Base-by-base conservation (phyloP, 1,284 basidiomycete species). In the Abortiporus biennis region DNA sequence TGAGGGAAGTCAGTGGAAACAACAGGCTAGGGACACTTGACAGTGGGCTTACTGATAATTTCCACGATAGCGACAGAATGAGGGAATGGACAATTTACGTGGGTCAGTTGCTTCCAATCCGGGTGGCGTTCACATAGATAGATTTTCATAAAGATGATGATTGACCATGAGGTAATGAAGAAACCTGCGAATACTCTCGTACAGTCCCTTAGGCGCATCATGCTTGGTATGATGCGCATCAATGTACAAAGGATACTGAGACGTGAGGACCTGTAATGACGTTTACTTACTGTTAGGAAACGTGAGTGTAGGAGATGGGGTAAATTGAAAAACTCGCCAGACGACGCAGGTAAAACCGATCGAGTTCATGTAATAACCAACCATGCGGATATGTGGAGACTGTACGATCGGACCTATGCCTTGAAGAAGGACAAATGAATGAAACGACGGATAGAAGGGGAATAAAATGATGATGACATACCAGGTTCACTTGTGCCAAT, bases 171-270 rank as follows among this genome's bases (percentile, higher is more conserved):
- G 6, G 49, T 25, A 8, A 51, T 42, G 41, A 61, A 58, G 2
- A 54, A 36, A 2, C 47, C 35, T 3, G 49, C 50, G 20, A 38
- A 46, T 16, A 40, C 34, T 36, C 54, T 44, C 11, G 58, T 39
- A 25, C 50, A 46, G 12, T 37, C 27, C 20, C 53, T 48, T 32
- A 59, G 36, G 11, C 30, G 40, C 50, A 58, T 52, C 11, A 56
- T 40, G 23, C 38, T 35, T 2, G 60, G 58, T 9, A 56, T 60
- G 27, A 62, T 50, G 23, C 58, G 46, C 21, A 61, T 53, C 17
- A 58, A 51, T 3, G 60, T 55, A 34, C 48, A 52, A 6, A 62
- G 47, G n/a, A 61, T 54, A 52, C 57, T 58, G 50, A 61, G 51
- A 38, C 60, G 58, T 4, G 55, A 47, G 8, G 54, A 44, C 60